phyloP scores from a whole-genome alignment of 176 grass and related monocot genomes.

The Echinochloa phyllopogon region DNA sequence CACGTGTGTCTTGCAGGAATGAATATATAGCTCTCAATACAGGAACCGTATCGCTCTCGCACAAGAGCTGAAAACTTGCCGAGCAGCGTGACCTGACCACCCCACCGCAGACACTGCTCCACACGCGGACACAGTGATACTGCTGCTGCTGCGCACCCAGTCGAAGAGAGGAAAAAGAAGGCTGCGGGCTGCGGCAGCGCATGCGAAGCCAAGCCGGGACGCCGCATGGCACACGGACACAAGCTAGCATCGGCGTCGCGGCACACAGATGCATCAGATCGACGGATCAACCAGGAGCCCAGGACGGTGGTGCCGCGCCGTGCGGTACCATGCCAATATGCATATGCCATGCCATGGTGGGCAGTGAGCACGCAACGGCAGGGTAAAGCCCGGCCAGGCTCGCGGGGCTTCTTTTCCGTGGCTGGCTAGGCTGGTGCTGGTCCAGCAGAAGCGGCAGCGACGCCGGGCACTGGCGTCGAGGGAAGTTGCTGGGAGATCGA shows the following conservation, averaged over 20 bases:
- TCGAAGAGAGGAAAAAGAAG: neutral
- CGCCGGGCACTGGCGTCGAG: neutral
- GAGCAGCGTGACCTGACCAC: neutral
- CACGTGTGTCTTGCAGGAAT: neutral
- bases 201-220: neutral
- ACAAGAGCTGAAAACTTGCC: neutral
- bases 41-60: neutral
- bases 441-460: neutral
- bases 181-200: neutral
- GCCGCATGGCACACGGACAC: neutral
- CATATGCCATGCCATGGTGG: neutral
- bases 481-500: conserved; percentile 47
- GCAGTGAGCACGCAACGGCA: too few relatives aligned
- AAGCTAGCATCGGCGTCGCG: neutral
- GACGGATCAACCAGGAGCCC: neutral
- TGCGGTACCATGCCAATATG: neutral
- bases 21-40: neutral
- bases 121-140: neutral
- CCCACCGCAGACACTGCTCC: neutral
- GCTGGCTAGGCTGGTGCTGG: conserved; percentile 4
- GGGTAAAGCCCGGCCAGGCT: too few relatives aligned
- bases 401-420: conserved; percentile 51
- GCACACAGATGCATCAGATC: neutral
- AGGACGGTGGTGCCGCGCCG: conserved; percentile 3
- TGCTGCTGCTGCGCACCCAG: neutral